A percentile compares a stretch with the other conserved stretches of the same genome.
phyloP scores from a whole-genome alignment of 495 filamentous ascomycete species.

The Glarea lozoyensis region DNA sequence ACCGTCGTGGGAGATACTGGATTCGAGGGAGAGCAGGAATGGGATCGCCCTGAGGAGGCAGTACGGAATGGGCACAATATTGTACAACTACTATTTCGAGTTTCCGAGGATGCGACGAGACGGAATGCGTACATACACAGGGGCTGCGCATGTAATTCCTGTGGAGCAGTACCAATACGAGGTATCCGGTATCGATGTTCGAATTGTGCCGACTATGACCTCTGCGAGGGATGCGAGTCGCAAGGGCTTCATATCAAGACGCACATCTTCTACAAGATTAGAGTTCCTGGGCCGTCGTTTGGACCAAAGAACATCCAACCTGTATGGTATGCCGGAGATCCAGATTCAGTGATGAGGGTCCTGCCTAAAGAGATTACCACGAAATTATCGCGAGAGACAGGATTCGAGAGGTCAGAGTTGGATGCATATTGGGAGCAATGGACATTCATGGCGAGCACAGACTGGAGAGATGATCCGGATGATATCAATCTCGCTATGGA shows the following conservation, averaged over 20 bases:
- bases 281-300: constrained; percentile 61
- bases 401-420: constrained; percentile 72
- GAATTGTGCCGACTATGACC: constrained; percentile 87
- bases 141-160: constrained; percentile 87
- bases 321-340: constrained; percentile 87
- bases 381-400: constrained; percentile 59
- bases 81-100: constrained; percentile 63
- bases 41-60: constrained; percentile 24
- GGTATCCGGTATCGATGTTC: constrained; percentile 87
- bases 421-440: constrained; percentile 96
- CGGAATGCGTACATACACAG: constrained; percentile 87
- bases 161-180: constrained; percentile 75
- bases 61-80: constrained; percentile 63
- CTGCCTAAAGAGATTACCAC: constrained; percentile 55
- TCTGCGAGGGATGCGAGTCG: constrained; percentile 83
- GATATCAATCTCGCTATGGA: constrained; percentile 76
- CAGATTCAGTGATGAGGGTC: constrained; percentile 50
- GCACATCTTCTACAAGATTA: constrained; percentile 92
- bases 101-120: constrained; percentile 74
- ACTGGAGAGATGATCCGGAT: constrained; percentile 78
- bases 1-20: constrained; percentile 52
- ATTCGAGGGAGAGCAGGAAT: constrained; percentile 45
- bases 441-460: constrained; percentile 77
- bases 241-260: constrained; percentile 80
- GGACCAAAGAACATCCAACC: constrained; percentile 61